phyloP scores from a whole-genome alignment of 371 early-diverging fungal species.

The Globomyces sp. region DNA sequence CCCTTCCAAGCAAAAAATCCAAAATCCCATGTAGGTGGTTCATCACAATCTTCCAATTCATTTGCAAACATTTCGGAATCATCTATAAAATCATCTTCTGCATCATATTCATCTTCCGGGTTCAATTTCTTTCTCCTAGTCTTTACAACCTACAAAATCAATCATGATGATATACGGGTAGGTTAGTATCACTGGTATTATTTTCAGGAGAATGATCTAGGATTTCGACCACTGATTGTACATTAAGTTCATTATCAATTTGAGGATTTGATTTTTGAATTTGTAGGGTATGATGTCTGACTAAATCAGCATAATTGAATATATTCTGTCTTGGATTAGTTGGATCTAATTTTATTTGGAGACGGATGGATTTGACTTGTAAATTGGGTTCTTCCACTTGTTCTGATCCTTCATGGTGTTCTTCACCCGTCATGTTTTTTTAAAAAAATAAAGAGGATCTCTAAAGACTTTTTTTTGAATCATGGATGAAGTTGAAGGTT shows the following conservation, averaged over 20 bases:
- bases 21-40: constrained; percentile 26
- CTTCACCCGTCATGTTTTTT: constrained; percentile 6
- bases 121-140: constrained; percentile 1
- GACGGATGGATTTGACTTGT: background rate
- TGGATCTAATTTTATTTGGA: background rate
- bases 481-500: too few species aligned
- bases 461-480: too few species aligned
- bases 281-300: background rate
- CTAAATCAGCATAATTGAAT: constrained; percentile 10
- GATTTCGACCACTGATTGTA: background rate
- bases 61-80: constrained; percentile 35
- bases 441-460: too few species aligned
- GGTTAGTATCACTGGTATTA: background rate
- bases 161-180: too few species aligned
- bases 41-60: constrained; percentile 11
- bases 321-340: constrained; percentile 6
- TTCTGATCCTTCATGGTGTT: background rate
- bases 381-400: background rate
- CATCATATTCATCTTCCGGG: constrained; percentile 35
- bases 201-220: background rate
- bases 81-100: constrained; percentile 48
- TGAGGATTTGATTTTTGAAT: constrained; percentile 8
- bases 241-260: background rate
- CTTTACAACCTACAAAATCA: background rate
- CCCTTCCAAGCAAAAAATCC: constrained; percentile 48